A percentile compares a stretch with the other conserved stretches of the same genome.
These are phyloP conservation scores for Quercus wislizeni DNA, from an alignment of 306 rosid genomes.

Conservation along the genomic window DNA sequence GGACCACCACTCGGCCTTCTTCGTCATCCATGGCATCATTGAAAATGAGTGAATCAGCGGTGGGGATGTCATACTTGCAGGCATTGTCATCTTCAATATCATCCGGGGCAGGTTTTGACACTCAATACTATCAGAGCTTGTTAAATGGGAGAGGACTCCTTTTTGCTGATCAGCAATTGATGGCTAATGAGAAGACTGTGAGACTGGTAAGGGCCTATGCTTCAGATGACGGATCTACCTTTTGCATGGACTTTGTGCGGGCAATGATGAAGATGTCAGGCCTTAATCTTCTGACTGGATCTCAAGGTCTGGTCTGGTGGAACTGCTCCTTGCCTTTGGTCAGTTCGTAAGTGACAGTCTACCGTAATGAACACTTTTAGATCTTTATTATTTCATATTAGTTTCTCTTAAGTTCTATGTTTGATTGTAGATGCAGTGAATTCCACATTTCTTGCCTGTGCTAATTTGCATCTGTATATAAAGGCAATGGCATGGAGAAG, in stretches of 20 bases:
- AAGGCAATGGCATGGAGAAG: too few species aligned
- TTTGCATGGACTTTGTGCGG: slow-evolving; percentile 67
- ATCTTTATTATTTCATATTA: too few species aligned
- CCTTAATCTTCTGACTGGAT: slow-evolving; percentile 28
- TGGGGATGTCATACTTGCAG: background rate
- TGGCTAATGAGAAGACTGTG: too few species aligned
- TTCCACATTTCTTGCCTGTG: too few species aligned
- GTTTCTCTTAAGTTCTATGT: too few species aligned
- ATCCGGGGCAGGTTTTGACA: slow-evolving; percentile 59
- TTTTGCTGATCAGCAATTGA: too few species aligned
- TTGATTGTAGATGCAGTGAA: background rate
- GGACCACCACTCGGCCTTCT: slow-evolving; percentile 9
- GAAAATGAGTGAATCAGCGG: slow-evolving; percentile 25
- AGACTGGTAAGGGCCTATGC: too few species aligned
- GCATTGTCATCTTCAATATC: slow-evolving; percentile 46
- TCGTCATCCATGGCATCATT: slow-evolving; percentile 15
- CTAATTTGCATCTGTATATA: too few species aligned
- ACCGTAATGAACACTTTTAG: too few species aligned
- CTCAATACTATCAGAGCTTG: slow-evolving; percentile 47
- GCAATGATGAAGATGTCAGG: slow-evolving; percentile 71
- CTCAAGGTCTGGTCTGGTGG: slow-evolving; percentile 31
- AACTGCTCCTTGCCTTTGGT: too few species aligned
- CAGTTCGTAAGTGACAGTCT: too few species aligned
- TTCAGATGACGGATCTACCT: slow-evolving; percentile 1
- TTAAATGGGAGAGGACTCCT: slow-evolving; percentile 65